These are phyloP conservation scores for Aspergillus cavernicola DNA, from an alignment of 495 filamentous ascomycete genomes.

Conservation along the genomic window DNA sequence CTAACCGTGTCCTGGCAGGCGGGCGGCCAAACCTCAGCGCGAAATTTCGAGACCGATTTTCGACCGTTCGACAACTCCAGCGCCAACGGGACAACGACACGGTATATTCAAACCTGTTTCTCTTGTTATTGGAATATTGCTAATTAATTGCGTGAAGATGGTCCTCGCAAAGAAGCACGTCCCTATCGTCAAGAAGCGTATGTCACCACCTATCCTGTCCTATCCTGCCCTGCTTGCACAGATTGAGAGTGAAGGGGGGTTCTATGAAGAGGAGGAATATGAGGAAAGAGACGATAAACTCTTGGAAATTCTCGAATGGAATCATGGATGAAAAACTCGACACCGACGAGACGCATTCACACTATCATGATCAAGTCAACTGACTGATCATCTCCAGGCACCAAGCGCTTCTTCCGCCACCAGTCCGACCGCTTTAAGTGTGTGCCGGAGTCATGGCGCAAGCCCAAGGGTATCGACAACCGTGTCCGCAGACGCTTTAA, in stretches of 20 bases:
- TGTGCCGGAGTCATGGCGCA: slow-evolving; percentile 84
- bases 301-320: neutral
- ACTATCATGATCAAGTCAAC: slow-evolving; percentile 6
- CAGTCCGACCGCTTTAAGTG: slow-evolving; percentile 95
- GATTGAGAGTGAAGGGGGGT: neutral
- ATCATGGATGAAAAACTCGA: neutral
- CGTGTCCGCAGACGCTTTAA: slow-evolving; percentile 87
- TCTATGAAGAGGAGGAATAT: neutral
- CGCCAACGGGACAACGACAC: slow-evolving; percentile 47
- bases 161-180: slow-evolving; percentile 97
- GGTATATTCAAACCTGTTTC: slow-evolving; percentile 28
- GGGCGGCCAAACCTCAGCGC: slow-evolving; percentile 28
- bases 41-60: slow-evolving; percentile 44
- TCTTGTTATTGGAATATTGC: neutral
- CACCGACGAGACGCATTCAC: neutral
- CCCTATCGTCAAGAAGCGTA: slow-evolving; percentile 99
- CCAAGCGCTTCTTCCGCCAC: slow-evolving; percentile 88
- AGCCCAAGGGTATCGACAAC: slow-evolving; percentile 99
- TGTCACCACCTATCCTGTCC: slow-evolving; percentile 36
- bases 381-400: slow-evolving; percentile 50
- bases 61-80: slow-evolving; percentile 48
- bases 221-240: neutral
- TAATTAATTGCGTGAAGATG: slow-evolving; percentile 58
- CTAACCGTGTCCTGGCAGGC: slow-evolving; percentile 30
- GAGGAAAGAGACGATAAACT: neutral